A percentile compares a stretch with the other conserved stretches of the same genome.
Conservation (phyloP, 305 asterid species). For the Fraxinus ornus region DNA sequence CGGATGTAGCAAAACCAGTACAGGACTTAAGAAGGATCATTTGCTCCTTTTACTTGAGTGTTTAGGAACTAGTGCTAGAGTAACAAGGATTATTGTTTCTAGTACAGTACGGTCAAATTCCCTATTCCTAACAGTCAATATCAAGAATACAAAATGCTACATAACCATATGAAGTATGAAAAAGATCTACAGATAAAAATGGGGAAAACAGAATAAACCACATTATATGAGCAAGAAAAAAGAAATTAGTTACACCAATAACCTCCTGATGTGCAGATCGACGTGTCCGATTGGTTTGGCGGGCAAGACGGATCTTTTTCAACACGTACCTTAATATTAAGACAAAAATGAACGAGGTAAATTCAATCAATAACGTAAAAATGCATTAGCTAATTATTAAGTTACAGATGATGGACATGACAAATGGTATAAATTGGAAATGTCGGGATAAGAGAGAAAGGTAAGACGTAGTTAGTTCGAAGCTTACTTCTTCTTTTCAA, state of each 20-base stretch:
- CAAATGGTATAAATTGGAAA: neutral
- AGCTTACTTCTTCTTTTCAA: conserved; percentile 80
- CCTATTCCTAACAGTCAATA: neutral
- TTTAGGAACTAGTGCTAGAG: conserved; percentile 1
- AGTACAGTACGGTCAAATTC: neutral
- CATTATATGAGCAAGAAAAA: neutral
- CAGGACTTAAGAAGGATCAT: neutral
- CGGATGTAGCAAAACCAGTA: conserved; percentile 1
- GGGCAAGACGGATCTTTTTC: conserved; percentile 94
- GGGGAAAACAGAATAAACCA: neutral
- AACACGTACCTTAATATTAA: conserved; percentile 65
- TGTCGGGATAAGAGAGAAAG: conserved; percentile 4
- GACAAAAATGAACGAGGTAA: conserved; percentile 13
- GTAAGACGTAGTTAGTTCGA: conserved; percentile 5
- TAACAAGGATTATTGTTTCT: conserved; percentile 1
- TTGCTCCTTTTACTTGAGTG: neutral
- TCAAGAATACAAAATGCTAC: neutral
- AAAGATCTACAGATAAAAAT: neutral
- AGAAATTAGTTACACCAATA: conserved; percentile 20
- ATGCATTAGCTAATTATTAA: conserved; percentile 9
- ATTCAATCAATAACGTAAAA: conserved; percentile 21
- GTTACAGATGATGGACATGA: neutral
- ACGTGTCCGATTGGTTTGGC: conserved; percentile 91
- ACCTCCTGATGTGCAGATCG: conserved; percentile 99
- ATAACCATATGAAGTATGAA: neutral